Percentiles rank a stretch among this genome's conserved stretches.
phyloP scores from a whole-genome alignment of 75 land plant species.

The Cryptomeria japonica region DNA sequence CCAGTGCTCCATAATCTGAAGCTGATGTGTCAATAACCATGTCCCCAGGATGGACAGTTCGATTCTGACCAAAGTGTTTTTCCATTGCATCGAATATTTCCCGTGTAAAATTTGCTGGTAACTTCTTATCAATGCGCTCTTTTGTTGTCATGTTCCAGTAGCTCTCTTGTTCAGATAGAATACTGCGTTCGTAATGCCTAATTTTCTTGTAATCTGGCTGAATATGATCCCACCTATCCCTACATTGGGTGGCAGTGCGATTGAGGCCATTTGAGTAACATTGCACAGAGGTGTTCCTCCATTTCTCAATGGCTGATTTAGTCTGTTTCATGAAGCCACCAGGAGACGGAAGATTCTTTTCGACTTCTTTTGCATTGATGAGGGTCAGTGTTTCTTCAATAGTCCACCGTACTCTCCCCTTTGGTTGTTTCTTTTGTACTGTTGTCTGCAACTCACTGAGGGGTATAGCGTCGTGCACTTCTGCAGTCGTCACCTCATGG shows the following conservation, averaged over 20 bases:
- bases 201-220: slow-evolving; percentile 23
- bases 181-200: slow-evolving; percentile 8
- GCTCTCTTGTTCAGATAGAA: neutral
- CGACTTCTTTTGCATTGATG: slow-evolving; percentile 12
- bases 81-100: slow-evolving; percentile 22
- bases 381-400: slow-evolving; percentile 9
- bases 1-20: slow-evolving; percentile 4
- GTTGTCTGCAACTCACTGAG: neutral
- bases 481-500: slow-evolving; percentile 5
- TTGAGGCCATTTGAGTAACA: slow-evolving; percentile 15
- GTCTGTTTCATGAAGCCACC: slow-evolving; percentile 11
- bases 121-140: slow-evolving; percentile 7
- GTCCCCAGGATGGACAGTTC: neutral
- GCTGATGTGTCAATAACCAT: slow-evolving; percentile 15
- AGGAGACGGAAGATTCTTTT: slow-evolving; percentile 11
- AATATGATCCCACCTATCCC: slow-evolving; percentile 24
- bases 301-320: slow-evolving; percentile 19
- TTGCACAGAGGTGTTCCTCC: slow-evolving; percentile 11
- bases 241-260: slow-evolving; percentile 24
- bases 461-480: slow-evolving; percentile 4
- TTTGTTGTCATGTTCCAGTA: slow-evolving; percentile 17
- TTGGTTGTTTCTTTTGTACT: neutral
- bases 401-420: slow-evolving; percentile 17
- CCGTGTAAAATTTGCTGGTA: slow-evolving; percentile 13
- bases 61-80: slow-evolving; percentile 12